Base-by-base conservation (phyloP, 257 asterid species). In the Orobanche coerulescens region DNA sequence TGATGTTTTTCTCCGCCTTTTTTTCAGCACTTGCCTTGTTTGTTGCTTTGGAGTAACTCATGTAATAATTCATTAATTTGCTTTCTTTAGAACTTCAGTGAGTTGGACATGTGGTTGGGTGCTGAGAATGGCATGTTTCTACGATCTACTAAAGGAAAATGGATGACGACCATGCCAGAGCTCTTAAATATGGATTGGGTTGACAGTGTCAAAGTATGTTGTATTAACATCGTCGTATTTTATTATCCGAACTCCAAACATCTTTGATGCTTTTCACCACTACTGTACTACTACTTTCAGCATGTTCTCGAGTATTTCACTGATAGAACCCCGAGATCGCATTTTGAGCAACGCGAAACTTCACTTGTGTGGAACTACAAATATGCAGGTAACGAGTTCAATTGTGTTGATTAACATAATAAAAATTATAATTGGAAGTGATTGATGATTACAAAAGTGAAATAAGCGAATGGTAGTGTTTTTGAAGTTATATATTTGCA, bases 101-200 rank as follows among this genome's bases (percentile, higher is more conserved):
- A 81, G 78, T 81, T 64, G 69, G 69, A 83, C 73, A 70, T 83
- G 83, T 86, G 95, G 95, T 65, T 86, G 73, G 95, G 91, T 23
- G 95, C 95, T 18, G 95, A 83, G 71, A 76, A 86, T 68, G 95
- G 95, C 42, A 86, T 86, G 95, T 86, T 86, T 79, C 74, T 86
- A 68, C 82, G 95, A 51, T 75, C 84, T 50, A 79, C 92, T 20
- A 79, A 68, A 25, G 83, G 88, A 39, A 74, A 70, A 36, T 86
- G 95, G 95, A 86, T 83, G 95, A 83, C 95, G 20, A 86, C 95
- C 9, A 81, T 86, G 95, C 91, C 95, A 31, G 95, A 86, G 67
- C 83, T 77, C 76, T 75, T 86, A 56, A 77, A 75, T 61, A 83
- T 79, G 88, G 95, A 86, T 11, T 86, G 95, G 95, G 83, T 86